phyloP scores from a whole-genome alignment of 352 stramenopile species.

The Pythium graminicola region DNA sequence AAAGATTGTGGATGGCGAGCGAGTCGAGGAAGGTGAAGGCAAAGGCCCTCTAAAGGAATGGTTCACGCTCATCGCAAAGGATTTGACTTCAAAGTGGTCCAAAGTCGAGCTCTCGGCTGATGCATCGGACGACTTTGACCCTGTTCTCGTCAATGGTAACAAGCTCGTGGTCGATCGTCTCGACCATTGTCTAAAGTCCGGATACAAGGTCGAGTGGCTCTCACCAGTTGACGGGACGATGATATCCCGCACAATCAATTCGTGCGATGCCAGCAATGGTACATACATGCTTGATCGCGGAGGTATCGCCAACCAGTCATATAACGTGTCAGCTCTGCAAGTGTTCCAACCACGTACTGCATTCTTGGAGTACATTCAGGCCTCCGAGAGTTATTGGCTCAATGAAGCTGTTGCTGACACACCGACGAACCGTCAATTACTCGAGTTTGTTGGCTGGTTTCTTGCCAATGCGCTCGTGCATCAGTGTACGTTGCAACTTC shows the following conservation, averaged over 20 bases:
- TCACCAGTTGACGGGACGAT: conserved; percentile 29
- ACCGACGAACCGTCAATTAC: conserved; percentile 24
- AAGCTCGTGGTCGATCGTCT: conserved; percentile 33
- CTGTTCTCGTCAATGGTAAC: conserved; percentile 42
- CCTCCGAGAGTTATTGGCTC: conserved; percentile 57
- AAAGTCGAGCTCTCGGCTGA: conserved; percentile 18
- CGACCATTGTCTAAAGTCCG: conserved; percentile 19
- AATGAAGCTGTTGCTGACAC: conserved; percentile 37
- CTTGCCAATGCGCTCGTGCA: conserved; percentile 47
- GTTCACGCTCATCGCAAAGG: conserved; percentile 38
- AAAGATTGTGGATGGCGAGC: conserved; percentile 47
- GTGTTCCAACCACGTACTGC: conserved; percentile 35
- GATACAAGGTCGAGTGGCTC: conserved; percentile 33
- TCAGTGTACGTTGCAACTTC: conserved; percentile 23
- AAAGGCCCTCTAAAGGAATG: conserved; percentile 72
- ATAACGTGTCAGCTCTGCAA: conserved; percentile 32
- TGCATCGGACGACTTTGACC: conserved; percentile 11
- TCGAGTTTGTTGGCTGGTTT: conserved; percentile 61
- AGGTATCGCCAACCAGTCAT: conserved; percentile 29
- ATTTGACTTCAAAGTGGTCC: conserved; percentile 44
- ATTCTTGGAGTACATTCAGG: conserved; percentile 52
- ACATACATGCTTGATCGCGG: conserved; percentile 46
- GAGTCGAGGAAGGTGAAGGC: conserved; percentile 71
- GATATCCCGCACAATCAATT: conserved; percentile 46
- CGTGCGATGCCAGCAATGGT: conserved; percentile 22